Evolutionary conservation across 1,139 yeast genomes (phyloP), one percentile per base, ranked within the genome.

Genomic region (Magnusiomyces suaveolens): DNA sequence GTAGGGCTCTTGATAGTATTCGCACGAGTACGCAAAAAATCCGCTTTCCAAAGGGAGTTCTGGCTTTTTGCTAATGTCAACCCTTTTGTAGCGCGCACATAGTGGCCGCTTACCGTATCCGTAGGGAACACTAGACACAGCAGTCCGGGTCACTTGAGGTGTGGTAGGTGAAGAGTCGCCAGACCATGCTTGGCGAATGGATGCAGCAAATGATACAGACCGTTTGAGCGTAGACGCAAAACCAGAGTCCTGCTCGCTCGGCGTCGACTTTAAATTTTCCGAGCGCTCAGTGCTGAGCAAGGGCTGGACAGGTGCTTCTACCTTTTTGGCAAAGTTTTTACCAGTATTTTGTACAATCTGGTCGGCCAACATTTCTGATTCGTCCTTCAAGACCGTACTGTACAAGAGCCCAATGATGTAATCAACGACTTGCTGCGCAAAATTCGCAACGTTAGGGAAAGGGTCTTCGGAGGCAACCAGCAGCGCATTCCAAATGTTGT

Each of bases 1-100:
- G 66, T 92, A 97, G 0, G 99, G 97, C 65, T 90, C 97, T 65
- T 90, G 96, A 71, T 90, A 92, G 66, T 89, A 90, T 66, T 92
- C 98, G 60, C 87, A 76, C 64, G 92, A 82, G 74, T 89, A 92
- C 56, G 87, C 95, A 61, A 90, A 83, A 66, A 92, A 90, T 2
- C 84, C 83, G 23, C 95, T 84, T 18, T 76, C 75, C 25, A 83
- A 69, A 0, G 95, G 90, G 50, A 72, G 54, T 6, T 57, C 57
- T 33, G 60, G 60, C 48, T 56, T 57, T 48, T 58, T 59, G 49
- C 18, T 26, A 20, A 26, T 20, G 20, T 36, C 39, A 23, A 14
- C 4, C 21, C 25, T 29, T 39, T 3, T 52, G 52, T 66, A 68
- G 10, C 70, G 57, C 2, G 69, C 66, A 1, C 69, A 59, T n/a